Evolutionary conservation across 2,329 filamentous ascomycete genomes (phyloP).

Genomic region (Lanzia echinophila): DNA sequence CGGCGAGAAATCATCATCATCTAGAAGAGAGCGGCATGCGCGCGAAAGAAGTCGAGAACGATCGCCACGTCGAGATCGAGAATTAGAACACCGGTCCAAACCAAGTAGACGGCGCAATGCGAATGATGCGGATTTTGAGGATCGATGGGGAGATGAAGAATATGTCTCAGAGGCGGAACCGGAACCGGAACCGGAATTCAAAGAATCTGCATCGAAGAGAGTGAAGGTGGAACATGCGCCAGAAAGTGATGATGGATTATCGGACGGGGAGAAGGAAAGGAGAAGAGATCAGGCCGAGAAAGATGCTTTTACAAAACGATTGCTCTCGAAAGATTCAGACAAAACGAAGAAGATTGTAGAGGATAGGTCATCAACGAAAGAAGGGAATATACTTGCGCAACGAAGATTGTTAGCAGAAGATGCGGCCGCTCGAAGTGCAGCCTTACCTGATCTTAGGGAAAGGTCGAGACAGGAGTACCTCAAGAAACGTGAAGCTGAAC

Average conservation of each 20-base stretch:
- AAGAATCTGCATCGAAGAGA: conserved; percentile 65
- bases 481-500: conserved; percentile 83
- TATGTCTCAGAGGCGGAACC: conserved; percentile 41
- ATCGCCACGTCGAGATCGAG: conserved; percentile 34
- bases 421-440: conserved; percentile 57
- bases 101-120: conserved; percentile 43
- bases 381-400: conserved; percentile 51
- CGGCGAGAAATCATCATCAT: conserved; percentile 32
- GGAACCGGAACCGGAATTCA: conserved; percentile 45
- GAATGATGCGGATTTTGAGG: conserved; percentile 60
- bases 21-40: conserved; percentile 30
- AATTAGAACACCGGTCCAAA: conserved; percentile 37
- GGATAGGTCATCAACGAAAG: conserved; percentile 48
- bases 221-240: conserved; percentile 57
- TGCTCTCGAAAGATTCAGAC: conserved; percentile 64
- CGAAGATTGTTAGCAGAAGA: conserved; percentile 60
- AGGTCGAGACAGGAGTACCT: conserved; percentile 88
- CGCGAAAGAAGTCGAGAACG: conserved; percentile 32
- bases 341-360: conserved; percentile 63
- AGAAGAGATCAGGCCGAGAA: conserved; percentile 66
- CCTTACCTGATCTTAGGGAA: conserved; percentile 74
- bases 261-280: conserved; percentile 55
- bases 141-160: conserved; percentile 78
- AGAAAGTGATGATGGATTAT: conserved; percentile 42
- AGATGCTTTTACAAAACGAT: conserved; percentile 70